Base-by-base conservation (phyloP, 2,329 filamentous ascomycete genomes). In the Diaporthe helianthi region DNA sequence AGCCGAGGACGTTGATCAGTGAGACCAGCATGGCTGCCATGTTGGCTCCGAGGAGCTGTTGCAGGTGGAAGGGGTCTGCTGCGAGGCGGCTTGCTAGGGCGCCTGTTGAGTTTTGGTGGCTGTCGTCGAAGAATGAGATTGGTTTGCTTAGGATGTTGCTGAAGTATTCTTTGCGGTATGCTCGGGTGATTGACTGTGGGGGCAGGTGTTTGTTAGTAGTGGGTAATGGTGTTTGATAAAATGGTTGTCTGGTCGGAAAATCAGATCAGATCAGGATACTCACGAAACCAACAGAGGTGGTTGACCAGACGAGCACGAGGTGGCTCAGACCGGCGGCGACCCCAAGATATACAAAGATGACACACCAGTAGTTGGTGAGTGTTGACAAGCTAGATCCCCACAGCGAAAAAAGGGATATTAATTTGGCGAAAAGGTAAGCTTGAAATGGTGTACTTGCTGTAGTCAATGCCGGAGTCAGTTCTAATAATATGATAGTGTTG, bases 1-100 rank as follows among this genome's bases (percentile, higher is more conserved):
- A 63, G n/a, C 58, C 58, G 1, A 63, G 44, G 12, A 63, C 58
- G 13, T 89, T 91, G 75, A 92, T 89, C 15, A 91, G 75, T 9
- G 90, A 88, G 33, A 90, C 87, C 68, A 83, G 83, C 4, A 87
- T 86, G 65, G 91, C 83, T 1, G 88, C 84, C 86, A 90, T 89
- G 75, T 90, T 89, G 75, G 58, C 58, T 2, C 58, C 58, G 1
- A 63, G 44, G 0, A 63, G 44, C 3, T 63, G 58, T 33, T 90
- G 86, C 1, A 90, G 78, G 65, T 88, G 85, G 72, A 84, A 84
- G 0, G 88, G 85, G 68, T 90, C 87, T 1, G 84, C 80, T 1
- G 85, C 83, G 3, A 89, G 76, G 7, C 84, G 82, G 0, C 87
- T 84, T 0, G 87, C 88, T 69, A 91, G 81, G 7, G 87, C 86